These are phyloP conservation scores for Zygoascus bituminiphila DNA, from an alignment of 805 yeast species.

Conservation along the genomic window DNA sequence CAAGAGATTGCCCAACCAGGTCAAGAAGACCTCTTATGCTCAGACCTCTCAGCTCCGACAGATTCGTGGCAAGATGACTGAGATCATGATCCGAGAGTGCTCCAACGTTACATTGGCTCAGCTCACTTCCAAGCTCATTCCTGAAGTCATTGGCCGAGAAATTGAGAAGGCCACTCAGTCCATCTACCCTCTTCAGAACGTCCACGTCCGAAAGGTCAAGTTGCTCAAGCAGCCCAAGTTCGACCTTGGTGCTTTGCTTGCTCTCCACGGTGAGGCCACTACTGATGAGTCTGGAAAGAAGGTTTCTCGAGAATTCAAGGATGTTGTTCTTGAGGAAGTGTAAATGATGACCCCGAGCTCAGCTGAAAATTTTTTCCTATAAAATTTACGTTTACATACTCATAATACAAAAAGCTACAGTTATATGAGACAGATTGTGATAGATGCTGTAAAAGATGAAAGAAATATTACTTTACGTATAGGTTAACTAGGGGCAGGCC, in stretches of 20 bases:
- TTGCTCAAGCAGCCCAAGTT: conserved; percentile 97
- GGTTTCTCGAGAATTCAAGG: conserved; percentile 92
- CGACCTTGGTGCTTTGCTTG: conserved; percentile 92
- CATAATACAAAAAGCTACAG: not conserved
- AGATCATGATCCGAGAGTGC: conserved; percentile 94
- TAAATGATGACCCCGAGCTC: conserved; percentile 36
- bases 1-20: conserved; percentile 93
- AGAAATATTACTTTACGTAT: not conserved
- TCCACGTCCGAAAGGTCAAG: conserved; percentile 98
- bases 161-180: conserved; percentile 92
- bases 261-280: conserved; percentile 94
- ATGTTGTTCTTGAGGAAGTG: conserved; percentile 95
- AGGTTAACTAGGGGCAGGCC: not conserved
- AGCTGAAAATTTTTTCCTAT: not conserved
- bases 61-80: conserved; percentile 93
- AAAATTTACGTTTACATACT: conserved; percentile 2
- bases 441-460: not conserved
- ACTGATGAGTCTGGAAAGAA: conserved; percentile 97
- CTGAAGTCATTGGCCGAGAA: conserved; percentile 98
- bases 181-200: conserved; percentile 96
- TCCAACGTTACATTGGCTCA: conserved; percentile 91
- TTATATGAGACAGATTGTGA: not conserved
- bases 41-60: conserved; percentile 96
- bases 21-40: conserved; percentile 96
- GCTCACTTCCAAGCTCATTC: conserved; percentile 93